Conservation (phyloP, 768 basidiomycete species). For the Serendipita sp. region DNA sequence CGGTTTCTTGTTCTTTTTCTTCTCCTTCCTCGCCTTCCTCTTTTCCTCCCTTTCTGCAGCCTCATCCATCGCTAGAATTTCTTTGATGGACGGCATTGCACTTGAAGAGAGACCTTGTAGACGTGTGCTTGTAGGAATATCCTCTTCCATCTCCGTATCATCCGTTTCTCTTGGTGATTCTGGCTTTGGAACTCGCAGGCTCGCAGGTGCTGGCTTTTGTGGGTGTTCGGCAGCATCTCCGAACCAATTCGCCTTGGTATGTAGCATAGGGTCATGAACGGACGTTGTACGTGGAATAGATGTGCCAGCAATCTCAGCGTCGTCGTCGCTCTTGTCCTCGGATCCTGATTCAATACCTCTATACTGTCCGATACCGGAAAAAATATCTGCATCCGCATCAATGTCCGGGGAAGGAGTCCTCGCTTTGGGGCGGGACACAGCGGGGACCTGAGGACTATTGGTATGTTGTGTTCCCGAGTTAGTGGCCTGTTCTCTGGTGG, state of each 20-base stretch:
- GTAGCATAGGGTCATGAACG: no score
- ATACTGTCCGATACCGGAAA: constrained; percentile 74
- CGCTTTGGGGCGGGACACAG: background rate
- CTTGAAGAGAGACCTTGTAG: constrained; percentile 69
- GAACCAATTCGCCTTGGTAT: constrained; percentile 2
- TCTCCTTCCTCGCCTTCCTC: constrained; percentile 59
- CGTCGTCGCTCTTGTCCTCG: constrained; percentile 29
- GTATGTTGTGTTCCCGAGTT: constrained; percentile 10
- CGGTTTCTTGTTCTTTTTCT: constrained; percentile 32
- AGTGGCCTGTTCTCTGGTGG: background rate
- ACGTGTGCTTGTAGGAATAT: constrained; percentile 32
- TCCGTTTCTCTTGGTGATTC: constrained; percentile 12
- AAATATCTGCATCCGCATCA: constrained; percentile 68
- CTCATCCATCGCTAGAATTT: constrained; percentile 64
- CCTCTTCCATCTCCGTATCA: constrained; percentile 28
- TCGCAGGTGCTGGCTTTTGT: background rate
- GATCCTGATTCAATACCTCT: constrained; percentile 45
- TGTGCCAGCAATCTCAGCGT: background rate
- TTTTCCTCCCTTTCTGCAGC: constrained; percentile 51
- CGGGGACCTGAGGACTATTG: constrained; percentile 18
- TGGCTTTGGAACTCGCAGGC: no score
- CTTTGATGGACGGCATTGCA: constrained; percentile 64
- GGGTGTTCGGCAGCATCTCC: constrained; percentile 8
- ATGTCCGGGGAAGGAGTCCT: constrained; percentile 21
- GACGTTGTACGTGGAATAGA: background rate